phyloP scores from a whole-genome alignment of 1,284 basidiomycete species.

The Filobasidium uniguttulatum region DNA sequence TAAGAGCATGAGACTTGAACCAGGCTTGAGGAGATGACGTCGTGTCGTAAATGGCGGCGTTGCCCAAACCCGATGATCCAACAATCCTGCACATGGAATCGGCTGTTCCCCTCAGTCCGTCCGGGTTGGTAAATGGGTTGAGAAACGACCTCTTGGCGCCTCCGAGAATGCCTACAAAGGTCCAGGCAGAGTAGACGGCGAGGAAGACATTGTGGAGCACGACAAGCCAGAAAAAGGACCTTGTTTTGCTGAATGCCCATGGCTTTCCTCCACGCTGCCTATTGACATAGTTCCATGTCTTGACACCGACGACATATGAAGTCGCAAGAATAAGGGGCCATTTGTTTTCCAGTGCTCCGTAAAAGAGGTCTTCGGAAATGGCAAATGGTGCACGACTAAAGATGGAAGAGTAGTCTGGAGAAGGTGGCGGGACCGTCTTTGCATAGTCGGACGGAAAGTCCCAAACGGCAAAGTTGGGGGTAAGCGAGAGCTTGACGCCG shows the following conservation, averaged over 20 bases:
- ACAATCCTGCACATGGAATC: slow-evolving; percentile 15
- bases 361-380: slow-evolving; percentile 10
- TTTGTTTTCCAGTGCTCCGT: slow-evolving; percentile 8
- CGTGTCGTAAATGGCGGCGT: slow-evolving; percentile 11
- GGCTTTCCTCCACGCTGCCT: slow-evolving; percentile 11
- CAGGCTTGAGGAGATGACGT: slow-evolving; percentile 1
- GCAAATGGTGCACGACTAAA: slow-evolving; percentile 7
- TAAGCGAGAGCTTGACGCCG: not conserved
- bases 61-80: slow-evolving; percentile 6
- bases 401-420: slow-evolving; percentile 2
- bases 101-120: slow-evolving; percentile 8
- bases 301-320: slow-evolving; percentile 11
- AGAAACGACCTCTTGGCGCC: slow-evolving; percentile 4
- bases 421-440: slow-evolving; percentile 7
- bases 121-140: slow-evolving; percentile 8
- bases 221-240: slow-evolving; percentile 12
- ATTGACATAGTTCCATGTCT: slow-evolving; percentile 12
- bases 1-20: slow-evolving; percentile 7
- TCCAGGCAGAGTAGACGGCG: slow-evolving; percentile 16
- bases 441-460: slow-evolving; percentile 9
- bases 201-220: slow-evolving; percentile 14
- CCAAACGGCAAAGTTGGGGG: slow-evolving; percentile 2
- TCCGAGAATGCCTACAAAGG: slow-evolving; percentile 12
- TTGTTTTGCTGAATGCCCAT: slow-evolving; percentile 14
- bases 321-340: slow-evolving; percentile 11